Percentiles rank a stretch among this genome's conserved stretches.
These are phyloP conservation scores for Penicillium macrosclerotiorum DNA, from an alignment of 495 filamentous ascomycete genomes.

Conservation along the genomic window DNA sequence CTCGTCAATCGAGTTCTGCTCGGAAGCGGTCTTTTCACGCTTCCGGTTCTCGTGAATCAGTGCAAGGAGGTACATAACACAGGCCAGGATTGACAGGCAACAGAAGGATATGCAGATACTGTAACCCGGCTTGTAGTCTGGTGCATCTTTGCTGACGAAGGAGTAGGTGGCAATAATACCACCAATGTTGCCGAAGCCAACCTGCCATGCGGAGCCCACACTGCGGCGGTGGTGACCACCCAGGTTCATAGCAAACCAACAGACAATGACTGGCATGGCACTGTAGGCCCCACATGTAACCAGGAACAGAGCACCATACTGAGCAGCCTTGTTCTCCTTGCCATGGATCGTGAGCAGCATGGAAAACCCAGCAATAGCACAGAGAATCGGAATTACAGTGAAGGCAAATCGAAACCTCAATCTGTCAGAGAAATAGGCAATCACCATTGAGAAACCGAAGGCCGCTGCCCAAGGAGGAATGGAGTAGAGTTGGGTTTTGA, in stretches of 20 bases:
- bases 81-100: conserved; percentile 60
- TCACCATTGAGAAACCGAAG: conserved; percentile 71
- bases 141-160: conserved; percentile 70
- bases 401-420: conserved; percentile 74
- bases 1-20: conserved; percentile 17
- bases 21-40: conserved; percentile 40
- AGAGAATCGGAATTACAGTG: conserved; percentile 57
- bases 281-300: conserved; percentile 61
- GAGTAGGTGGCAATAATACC: conserved; percentile 88
- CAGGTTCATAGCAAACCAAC: conserved; percentile 94
- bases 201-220: conserved; percentile 84
- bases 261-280: conserved; percentile 81
- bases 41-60: conserved; percentile 64
- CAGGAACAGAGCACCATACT: conserved; percentile 76
- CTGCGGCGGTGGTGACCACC: conserved; percentile 81
- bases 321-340: conserved; percentile 49
- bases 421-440: conserved; percentile 68
- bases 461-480: conserved; percentile 87
- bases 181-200: conserved; percentile 89
- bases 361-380: conserved; percentile 68
- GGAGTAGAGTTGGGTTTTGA: conserved; percentile 74
- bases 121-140: conserved; percentile 69
- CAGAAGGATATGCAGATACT: conserved; percentile 74
- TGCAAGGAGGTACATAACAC: conserved; percentile 57
- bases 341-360: conserved; percentile 68